phyloP scores from a whole-genome alignment of 2,329 filamentous ascomycete genomes.

The Arthrobotrys sinensis region DNA sequence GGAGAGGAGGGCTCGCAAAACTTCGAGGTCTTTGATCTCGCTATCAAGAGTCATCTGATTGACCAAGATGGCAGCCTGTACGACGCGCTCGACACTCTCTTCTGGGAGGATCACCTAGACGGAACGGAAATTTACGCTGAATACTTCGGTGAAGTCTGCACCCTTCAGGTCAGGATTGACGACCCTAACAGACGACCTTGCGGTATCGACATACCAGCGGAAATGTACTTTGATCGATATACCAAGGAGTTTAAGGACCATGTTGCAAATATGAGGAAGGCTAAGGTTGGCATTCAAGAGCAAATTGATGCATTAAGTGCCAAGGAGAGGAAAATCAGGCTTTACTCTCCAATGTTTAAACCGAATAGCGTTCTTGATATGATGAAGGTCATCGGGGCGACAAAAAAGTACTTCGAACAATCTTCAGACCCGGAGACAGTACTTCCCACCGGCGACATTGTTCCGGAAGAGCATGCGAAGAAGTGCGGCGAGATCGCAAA shows the following conservation, averaged over 20 bases:
- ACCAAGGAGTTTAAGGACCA: constrained; percentile 62
- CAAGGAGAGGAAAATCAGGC: constrained; percentile 62
- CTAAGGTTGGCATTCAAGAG: constrained; percentile 61
- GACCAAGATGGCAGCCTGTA: constrained; percentile 61
- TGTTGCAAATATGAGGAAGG: constrained; percentile 59
- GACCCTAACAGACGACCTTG: constrained; percentile 53
- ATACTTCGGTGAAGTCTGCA: constrained; percentile 63
- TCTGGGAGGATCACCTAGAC: constrained; percentile 58
- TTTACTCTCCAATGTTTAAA: constrained; percentile 59
- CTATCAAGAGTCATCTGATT: constrained; percentile 27
- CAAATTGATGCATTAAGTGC: constrained; percentile 61
- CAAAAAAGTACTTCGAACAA: constrained; percentile 50
- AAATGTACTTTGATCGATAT: constrained; percentile 64
- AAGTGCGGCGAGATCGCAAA: constrained; percentile 55
- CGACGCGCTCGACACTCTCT: constrained; percentile 62
- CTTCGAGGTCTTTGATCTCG: constrained; percentile 61
- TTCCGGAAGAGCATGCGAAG: constrained; percentile 51
- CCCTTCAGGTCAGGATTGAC: constrained; percentile 60
- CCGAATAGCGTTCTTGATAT: constrained; percentile 44
- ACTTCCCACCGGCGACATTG: constrained; percentile 30
- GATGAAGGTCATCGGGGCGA: constrained; percentile 48
- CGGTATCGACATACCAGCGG: constrained; percentile 62
- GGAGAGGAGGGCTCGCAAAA: constrained; percentile 58
- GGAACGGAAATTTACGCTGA: constrained; percentile 61
- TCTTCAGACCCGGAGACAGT: constrained; percentile 50